These are phyloP conservation scores for Phaseolus lunatus DNA, from an alignment of 306 rosid genomes.

Conservation along the genomic window DNA sequence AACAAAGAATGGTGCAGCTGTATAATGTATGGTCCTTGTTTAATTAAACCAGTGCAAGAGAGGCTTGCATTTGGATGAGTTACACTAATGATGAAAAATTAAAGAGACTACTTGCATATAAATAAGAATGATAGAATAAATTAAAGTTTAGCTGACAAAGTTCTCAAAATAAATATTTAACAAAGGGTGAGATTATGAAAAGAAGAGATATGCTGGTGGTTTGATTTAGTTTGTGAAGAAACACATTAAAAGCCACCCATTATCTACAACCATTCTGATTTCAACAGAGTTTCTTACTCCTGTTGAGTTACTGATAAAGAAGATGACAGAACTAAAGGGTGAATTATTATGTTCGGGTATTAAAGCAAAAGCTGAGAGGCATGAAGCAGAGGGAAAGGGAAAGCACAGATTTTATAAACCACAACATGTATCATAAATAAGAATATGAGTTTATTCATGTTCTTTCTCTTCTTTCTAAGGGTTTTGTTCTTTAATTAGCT, in stretches of 20 bases:
- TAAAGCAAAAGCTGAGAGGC: conserved; percentile 41
- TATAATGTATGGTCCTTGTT: not conserved
- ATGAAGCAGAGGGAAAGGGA: conserved; percentile 31
- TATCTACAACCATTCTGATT: conserved; percentile 37
- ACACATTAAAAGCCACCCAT: conserved; percentile 47
- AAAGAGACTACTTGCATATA: not conserved
- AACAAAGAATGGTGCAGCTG: conserved; percentile 14
- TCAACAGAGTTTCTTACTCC: conserved; percentile 31
- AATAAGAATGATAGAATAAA: not conserved
- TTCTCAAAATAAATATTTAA: conserved; percentile 2
- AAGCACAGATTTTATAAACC: conserved; percentile 26
- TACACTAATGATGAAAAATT: conserved; percentile 42
- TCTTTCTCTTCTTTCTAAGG: conserved; percentile 23
- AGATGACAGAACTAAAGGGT: conserved; percentile 27
- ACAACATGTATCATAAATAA: conserved; percentile 27
- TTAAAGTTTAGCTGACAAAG: conserved; percentile 42
- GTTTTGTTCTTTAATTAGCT: conserved; percentile 17
- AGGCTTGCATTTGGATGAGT: conserved; percentile 8
- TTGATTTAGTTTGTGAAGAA: conserved; percentile 40
- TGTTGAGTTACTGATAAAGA: conserved; percentile 28
- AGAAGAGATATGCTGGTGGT: conserved; percentile 48
- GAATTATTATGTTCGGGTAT: conserved; percentile 25
- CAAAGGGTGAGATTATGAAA: conserved; percentile 36
- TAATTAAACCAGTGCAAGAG: conserved; percentile 10
- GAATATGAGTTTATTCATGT: conserved; percentile 5